Conservation (phyloP, 306 rosid species). For the Elaeagnus macrophylla region DNA sequence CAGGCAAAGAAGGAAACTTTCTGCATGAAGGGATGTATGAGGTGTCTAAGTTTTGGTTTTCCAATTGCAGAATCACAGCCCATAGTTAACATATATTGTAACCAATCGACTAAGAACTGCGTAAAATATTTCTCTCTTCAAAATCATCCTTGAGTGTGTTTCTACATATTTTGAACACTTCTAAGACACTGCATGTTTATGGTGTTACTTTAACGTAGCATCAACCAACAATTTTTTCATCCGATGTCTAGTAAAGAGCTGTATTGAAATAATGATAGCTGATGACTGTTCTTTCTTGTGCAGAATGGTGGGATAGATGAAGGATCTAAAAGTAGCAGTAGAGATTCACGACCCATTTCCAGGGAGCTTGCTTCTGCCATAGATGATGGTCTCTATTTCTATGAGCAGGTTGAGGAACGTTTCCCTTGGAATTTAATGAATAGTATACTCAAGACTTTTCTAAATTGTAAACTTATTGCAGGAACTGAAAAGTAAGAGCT, state of each 20-base stretch:
- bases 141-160: too few relatives aligned
- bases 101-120: too few relatives aligned
- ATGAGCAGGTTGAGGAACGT: conserved; percentile 64
- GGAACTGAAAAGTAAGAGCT: conserved; percentile 67
- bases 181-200: background rate
- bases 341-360: conserved; percentile 67
- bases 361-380: conserved; percentile 81
- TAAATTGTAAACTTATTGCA: conserved; percentile 29
- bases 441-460: background rate
- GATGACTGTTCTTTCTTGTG: conserved; percentile 10
- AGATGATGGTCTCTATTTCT: conserved; percentile 89
- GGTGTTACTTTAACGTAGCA: too few relatives aligned
- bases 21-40: too few relatives aligned
- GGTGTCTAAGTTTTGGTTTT: too few relatives aligned
- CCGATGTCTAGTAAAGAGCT: too few relatives aligned
- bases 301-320: conserved; percentile 55
- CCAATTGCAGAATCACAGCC: too few relatives aligned
- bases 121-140: too few relatives aligned
- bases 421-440: background rate
- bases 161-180: too few relatives aligned
- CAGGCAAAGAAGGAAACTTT: too few relatives aligned
- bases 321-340: conserved; percentile 31
- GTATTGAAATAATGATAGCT: conserved; percentile 6
- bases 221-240: too few relatives aligned
- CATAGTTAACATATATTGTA: too few relatives aligned